Evolutionary conservation across 768 basidiomycete genomes (phyloP).

Genomic region (Mycena latifolia): DNA sequence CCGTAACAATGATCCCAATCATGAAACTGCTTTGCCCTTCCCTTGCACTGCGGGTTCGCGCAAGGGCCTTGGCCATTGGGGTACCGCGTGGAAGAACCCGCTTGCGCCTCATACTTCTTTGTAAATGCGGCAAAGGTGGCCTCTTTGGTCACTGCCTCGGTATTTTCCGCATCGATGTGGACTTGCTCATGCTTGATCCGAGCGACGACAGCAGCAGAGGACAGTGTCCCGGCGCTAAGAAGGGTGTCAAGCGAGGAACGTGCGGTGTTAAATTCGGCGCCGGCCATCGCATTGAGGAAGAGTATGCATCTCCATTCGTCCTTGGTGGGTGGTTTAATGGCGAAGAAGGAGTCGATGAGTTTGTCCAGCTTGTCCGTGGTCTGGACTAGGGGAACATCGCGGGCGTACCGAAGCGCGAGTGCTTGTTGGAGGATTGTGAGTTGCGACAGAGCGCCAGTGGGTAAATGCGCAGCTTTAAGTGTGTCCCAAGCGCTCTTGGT

Average conservation of each 20-base stretch:
- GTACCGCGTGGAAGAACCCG: neutral
- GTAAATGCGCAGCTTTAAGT: constrained; percentile 13
- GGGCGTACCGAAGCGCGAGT: neutral
- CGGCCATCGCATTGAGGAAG: constrained; percentile 15
- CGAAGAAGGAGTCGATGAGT: constrained; percentile 15
- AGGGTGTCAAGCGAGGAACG: constrained; percentile 16
- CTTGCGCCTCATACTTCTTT: neutral
- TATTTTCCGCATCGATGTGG: constrained; percentile 9
- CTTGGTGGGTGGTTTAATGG: constrained; percentile 7
- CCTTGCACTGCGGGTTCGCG: constrained; percentile 21
- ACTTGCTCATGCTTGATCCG: constrained; percentile 21
- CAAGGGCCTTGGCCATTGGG: constrained; percentile 8
- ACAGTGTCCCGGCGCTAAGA: constrained; percentile 3
- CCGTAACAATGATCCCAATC: constrained; percentile 20
- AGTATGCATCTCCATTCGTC: constrained; percentile 13
- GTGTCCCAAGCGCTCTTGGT: neutral
- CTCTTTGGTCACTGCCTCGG: neutral
- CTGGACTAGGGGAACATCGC: neutral
- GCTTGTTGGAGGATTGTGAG: constrained; percentile 20
- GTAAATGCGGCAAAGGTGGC: constrained; percentile 4
- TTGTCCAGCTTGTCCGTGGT: neutral
- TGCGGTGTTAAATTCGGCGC: neutral
- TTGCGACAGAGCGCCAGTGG: constrained; percentile 10
- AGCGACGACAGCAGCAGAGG: constrained; percentile 4
- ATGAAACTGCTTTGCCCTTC: constrained; percentile 14